Base-by-base conservation (phyloP, 192 early-diverging fungal species). In the Coemansia sp. region DNA sequence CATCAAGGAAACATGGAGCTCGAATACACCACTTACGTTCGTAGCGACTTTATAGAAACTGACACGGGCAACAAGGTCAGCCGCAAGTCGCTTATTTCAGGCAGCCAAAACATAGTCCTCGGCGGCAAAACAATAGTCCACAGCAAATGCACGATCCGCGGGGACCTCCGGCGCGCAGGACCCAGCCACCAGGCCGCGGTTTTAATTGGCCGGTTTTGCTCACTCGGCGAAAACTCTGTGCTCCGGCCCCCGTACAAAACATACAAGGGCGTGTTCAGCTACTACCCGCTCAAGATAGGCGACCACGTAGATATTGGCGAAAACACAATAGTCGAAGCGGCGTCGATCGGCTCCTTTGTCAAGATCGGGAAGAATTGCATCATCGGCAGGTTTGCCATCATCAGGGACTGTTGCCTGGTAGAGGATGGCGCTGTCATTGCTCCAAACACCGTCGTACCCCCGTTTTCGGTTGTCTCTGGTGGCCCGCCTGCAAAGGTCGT, bases 231-330 rank as follows among this genome's bases (percentile, higher is more conserved):
- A 63, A 73, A 84, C 9, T 92, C 90, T 1, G 88, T 97, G 4
- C 89, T 99, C 24, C 86, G 95, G 14, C 97, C 97, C 16, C 97
- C 97, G 1, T 95, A 92, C 80, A 99, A 97, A 67, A 92, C 92
- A 16, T 95, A 95, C 81, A 85, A 85, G 64, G 94, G 94, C 33
- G 79, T 90, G 7, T 98, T 99, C 75, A 94, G 90, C 77, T 98
- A 99, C 73, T 99, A 94, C 60, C 96, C 96, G 38, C 91, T 97
- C 84, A 98, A 97, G 75, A 93, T 99, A 46, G 95, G 94, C n/a
- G 93, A 97, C 75, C 87, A 94, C 73, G 93, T 96, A 2, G 84
- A 86, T 23, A 93, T 95, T 67, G 95, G 95, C 5, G 90, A 95
- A 71, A 90, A 91, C 38, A 84, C 90, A 16, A 88, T 98, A 52